Evolutionary conservation across 1,139 yeast species (phyloP), one percentile per base, ranked within the genome.

Genomic region (Debaryomyces nepalensis): DNA sequence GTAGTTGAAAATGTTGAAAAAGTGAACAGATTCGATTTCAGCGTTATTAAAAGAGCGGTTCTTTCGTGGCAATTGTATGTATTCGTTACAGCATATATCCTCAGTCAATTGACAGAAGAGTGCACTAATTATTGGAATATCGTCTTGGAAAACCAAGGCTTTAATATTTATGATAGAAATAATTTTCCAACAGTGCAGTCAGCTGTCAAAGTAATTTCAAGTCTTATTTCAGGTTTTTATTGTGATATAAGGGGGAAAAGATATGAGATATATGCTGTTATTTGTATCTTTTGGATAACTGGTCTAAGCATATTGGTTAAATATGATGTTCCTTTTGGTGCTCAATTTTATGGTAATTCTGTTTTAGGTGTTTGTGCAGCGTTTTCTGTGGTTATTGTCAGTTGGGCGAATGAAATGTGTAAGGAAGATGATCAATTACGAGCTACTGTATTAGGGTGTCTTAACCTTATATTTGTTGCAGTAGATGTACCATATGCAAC

Each of bases 381-480:
- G 19, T 37, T 19, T 31, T 32, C 33, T 16, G 43, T 33, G 19
- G 31, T 32, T 26, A 33, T 39, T 14, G 39, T 34, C 22, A 37
- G 42, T 30, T 43, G 46, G 46, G 40, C 42, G 10, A 43, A 43
- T 24, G 37, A 40, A 22, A 40, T 43, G 30, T 37, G 41, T 29
- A 27, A 34, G 11, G 41, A 35, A 27, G 30, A 26, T 24, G 14
- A 31, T 7, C 33, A 30, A 18, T 37, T 40, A 4, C 36, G 44
- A 24, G 40, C 43, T 10, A 14, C 37, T 11, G 30, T 24, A 7
- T 22, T 43, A 19, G 41, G 41, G 12, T 24, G 36, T n/a, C 37
- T 43, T 26, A 43, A 40, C 33, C 19, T 40, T 4, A 16, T 36
- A 11, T 18, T 34, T 6, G 24, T 23, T 21, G 23, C 26, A 1